Evolutionary conservation across 768 basidiomycete genomes (phyloP).

Genomic region (Mrakia hoshinonis): DNA sequence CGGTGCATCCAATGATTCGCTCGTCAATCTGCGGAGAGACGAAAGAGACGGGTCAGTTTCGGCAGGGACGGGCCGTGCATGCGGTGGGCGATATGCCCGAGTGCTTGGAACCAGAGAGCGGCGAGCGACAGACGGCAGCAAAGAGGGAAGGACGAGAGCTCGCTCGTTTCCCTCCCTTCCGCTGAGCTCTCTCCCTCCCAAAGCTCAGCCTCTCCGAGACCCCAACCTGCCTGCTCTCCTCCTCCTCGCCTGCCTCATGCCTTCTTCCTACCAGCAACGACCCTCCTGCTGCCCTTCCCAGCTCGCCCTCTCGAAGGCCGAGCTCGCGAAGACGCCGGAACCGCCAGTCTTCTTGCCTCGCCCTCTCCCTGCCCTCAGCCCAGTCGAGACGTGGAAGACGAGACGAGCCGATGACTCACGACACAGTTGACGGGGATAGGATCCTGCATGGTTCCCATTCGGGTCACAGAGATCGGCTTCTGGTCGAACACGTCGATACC

Average conservation of each 20-base stretch:
- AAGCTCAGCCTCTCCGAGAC: too few relatives aligned
- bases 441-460: conserved; percentile 75
- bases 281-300: neutral
- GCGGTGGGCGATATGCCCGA: too few relatives aligned
- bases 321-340: conserved; percentile 13
- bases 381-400: neutral
- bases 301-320: too few relatives aligned
- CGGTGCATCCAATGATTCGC: conserved; percentile 84
- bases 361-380: neutral
- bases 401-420: conserved; percentile 48
- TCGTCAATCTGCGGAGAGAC: conserved; percentile 53
- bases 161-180: neutral
- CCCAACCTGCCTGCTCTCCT: too few relatives aligned
- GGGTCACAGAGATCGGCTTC: conserved; percentile 69
- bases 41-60: neutral
- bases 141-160: neutral
- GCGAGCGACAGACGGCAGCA: neutral
- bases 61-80: too few relatives aligned
- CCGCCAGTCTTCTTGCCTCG: conserved; percentile 3
- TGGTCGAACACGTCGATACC: conserved; percentile 85
- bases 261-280: too few relatives aligned
- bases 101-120: neutral
- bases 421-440: conserved; percentile 80
- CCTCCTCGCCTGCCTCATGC: too few relatives aligned
- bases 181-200: neutral